These are phyloP conservation scores for Gliomastix tumulicola DNA, from an alignment of 2,329 filamentous ascomycete genomes.

Conservation along the genomic window DNA sequence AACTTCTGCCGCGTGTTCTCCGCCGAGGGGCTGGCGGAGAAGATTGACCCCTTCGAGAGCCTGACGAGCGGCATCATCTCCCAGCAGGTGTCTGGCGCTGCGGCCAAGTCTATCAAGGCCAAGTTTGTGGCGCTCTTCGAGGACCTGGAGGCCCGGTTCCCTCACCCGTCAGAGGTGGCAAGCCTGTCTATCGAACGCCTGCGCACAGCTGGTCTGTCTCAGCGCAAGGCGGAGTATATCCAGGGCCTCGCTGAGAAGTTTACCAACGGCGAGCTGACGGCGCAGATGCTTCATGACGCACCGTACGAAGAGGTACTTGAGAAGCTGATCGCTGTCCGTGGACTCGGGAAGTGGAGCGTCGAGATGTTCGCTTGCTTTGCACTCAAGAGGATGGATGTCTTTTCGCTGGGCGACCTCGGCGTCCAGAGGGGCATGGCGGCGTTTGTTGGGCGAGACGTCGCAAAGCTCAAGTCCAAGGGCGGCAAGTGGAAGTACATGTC, in stretches of 20 bases:
- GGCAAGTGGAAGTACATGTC: conserved; percentile 99
- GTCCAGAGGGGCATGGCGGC: conserved; percentile 93
- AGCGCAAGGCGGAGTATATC: conserved; percentile 94
- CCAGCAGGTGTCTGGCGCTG: conserved; percentile 91
- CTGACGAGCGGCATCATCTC: conserved; percentile 86
- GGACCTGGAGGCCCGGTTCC: conserved; percentile 45
- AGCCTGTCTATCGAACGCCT: conserved; percentile 57
- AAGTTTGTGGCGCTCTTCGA: conserved; percentile 74
- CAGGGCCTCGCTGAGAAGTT: conserved; percentile 82
- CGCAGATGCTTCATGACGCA: conserved; percentile 68
- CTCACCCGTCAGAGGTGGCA: conserved; percentile 67
- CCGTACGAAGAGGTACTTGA: conserved; percentile 81
- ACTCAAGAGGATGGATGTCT: conserved; percentile 91
- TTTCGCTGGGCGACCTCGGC: conserved; percentile 84
- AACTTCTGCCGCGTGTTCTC: conserved; percentile 76
- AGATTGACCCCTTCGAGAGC: conserved; percentile 80
- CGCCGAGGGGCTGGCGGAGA: conserved; percentile 72
- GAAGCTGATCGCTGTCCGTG: conserved; percentile 76
- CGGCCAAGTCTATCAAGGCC: conserved; percentile 79
- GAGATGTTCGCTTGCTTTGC: conserved; percentile 98
- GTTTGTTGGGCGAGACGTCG: conserved; percentile 75
- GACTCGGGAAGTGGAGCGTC: conserved; percentile 83
- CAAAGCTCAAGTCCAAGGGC: conserved; percentile 70
- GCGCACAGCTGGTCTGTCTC: conserved; percentile 80
- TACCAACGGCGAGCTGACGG: conserved; percentile 63